A percentile compares a stretch with the other conserved stretches of the same genome.
These are phyloP conservation scores for Escallonia herrerae DNA, from an alignment of 129 eudicot species.

Conservation along the genomic window DNA sequence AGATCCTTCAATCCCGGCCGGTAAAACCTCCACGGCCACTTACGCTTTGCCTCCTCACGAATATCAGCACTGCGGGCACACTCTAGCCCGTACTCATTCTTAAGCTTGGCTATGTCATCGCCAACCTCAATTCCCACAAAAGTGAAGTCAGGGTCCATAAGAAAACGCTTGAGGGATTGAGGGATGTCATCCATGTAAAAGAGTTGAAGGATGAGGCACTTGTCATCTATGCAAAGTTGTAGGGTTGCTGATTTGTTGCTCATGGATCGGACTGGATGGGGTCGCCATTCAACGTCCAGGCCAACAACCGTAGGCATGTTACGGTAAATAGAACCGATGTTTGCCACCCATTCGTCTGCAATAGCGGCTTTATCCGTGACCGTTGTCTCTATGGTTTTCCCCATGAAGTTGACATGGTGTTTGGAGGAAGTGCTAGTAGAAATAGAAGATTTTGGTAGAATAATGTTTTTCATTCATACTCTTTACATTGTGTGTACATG, in stretches of 20 bases:
- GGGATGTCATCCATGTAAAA: conserved; percentile 11
- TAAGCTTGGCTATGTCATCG: conserved; percentile 26
- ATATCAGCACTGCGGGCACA: conserved; percentile 22
- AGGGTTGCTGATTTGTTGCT: conserved; percentile 19
- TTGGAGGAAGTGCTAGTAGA: conserved; percentile 28
- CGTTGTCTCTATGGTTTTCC: conserved; percentile 8
- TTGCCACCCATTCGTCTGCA: conserved; percentile 11
- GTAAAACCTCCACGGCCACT: conserved; percentile 27
- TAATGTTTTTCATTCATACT: too few relatives aligned
- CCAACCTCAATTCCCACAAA: conserved; percentile 31
- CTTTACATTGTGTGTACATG: too few relatives aligned
- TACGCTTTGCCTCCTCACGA: conserved; percentile 15
- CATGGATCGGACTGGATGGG: conserved; percentile 12
- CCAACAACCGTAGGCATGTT: conserved; percentile 5
- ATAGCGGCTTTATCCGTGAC: conserved; percentile 14
- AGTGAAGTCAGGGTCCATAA: neutral
- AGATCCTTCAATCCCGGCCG: conserved; percentile 36
- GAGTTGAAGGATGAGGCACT: conserved; percentile 24
- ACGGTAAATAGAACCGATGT: neutral
- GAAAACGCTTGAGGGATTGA: neutral
- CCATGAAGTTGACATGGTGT: conserved; percentile 34
- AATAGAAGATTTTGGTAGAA: too few relatives aligned
- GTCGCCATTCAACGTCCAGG: conserved; percentile 12
- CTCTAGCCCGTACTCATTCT: conserved; percentile 30
- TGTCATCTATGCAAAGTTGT: conserved; percentile 21